Evolutionary conservation across 2,329 filamentous ascomycete genomes (phyloP).

Genomic region (Trichoderma afroharzianum): DNA sequence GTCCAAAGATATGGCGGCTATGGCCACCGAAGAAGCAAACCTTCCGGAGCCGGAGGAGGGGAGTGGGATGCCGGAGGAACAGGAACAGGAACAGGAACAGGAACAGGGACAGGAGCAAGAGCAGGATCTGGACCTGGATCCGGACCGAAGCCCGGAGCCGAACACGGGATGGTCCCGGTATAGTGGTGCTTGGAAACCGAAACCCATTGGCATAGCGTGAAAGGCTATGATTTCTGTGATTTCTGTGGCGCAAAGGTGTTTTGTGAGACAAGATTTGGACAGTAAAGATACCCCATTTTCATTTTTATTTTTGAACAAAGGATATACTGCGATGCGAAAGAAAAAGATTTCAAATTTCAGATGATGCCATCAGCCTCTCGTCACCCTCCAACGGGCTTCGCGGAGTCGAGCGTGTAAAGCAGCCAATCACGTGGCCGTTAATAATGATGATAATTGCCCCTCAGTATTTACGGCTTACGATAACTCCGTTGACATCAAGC

Average conservation of each 20-base stretch:
- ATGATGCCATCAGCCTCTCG: conserved; percentile 15
- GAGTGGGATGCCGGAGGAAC: conserved; percentile 6
- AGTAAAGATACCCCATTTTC: conserved; percentile 5
- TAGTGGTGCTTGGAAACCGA: conserved; percentile 52
- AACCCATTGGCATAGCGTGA: conserved; percentile 55
- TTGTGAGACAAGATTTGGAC: background rate
- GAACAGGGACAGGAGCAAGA: background rate
- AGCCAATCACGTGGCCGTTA: conserved; percentile 18
- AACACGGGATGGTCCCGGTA: conserved; percentile 45
- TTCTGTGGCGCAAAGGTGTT: background rate
- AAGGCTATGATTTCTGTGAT: background rate
- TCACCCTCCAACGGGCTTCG: conserved; percentile 5
- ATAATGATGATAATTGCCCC: background rate
- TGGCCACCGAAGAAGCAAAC: conserved; percentile 18
- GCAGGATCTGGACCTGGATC: background rate
- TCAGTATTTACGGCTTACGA: conserved; percentile 1
- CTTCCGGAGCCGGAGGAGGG: conserved; percentile 16
- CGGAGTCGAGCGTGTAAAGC: background rate
- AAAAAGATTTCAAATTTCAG: background rate
- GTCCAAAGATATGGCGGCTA: conserved; percentile 36
- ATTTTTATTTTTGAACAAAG: background rate
- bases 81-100: no score
- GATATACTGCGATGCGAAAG: background rate
- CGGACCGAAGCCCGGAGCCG: conserved; percentile 17
- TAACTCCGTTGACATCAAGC: background rate